Evolutionary conservation across 2,329 filamentous ascomycete species (phyloP), one percentile per base, ranked within the genome.

Genomic region (Apiospora arundinis): DNA sequence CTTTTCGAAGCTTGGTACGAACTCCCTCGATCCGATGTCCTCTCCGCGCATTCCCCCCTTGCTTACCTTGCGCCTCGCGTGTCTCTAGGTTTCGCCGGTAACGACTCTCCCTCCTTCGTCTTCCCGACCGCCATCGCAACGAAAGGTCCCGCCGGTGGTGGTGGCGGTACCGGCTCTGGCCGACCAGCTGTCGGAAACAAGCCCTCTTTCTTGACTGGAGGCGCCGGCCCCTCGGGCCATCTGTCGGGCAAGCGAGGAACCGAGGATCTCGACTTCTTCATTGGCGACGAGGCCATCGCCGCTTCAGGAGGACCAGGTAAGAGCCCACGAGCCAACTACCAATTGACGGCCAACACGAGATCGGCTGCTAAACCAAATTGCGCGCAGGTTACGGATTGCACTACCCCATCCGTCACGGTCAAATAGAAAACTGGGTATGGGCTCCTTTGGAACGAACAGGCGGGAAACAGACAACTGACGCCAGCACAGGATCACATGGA

Each of bases 71-170:
- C 71, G 45, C 32, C 28, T n/a, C 21, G 45, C 14, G 32, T n/a
- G 48, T 46, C 70, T 70, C 71, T 77, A 98, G 95, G 95, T 85
- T 99, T 99, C 84, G 96, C 96, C 84, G 96, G 96, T 85, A 99
- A 99, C 85, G 96, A 99, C 84, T 97, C 96, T 76, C 96, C 96
- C 52, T 99, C 96, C 71, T 99, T 98, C 87, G 96, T 99, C 80
- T 99, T 99, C 84, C 96, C 96, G 74, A 99, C 96, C 70, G 96
- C 96, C 76, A 99, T 99, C 85, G 95, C 96, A 79, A 98, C 95
- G 74, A 98, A 98, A 86, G 91, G 93, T 74, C 40, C 40, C n/a
- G 88, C 90, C 74, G 87, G 90, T 72, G 92, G 92, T 77, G 87
- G 87, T 80, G 91, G 90, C 77, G 92, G 93, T 71, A 91, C 94